Percentiles rank a stretch among this genome's conserved stretches.
These are phyloP conservation scores for Plectosphaerella sp. DNA, from an alignment of 2,329 filamentous ascomycete species.

Conservation along the genomic window DNA sequence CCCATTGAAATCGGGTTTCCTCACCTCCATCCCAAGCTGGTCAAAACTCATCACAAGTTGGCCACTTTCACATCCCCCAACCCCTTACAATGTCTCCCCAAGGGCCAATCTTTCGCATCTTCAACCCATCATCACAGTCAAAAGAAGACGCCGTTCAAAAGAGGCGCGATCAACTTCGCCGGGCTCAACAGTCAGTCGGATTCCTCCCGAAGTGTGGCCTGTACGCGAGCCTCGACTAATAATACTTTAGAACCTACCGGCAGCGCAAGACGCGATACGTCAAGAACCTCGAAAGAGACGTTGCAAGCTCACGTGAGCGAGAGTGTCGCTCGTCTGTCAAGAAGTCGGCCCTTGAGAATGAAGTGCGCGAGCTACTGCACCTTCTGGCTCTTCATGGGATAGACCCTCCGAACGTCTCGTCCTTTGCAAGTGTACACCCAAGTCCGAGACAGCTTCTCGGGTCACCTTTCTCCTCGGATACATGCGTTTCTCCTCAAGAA, in stretches of 20 bases:
- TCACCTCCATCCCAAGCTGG: neutral
- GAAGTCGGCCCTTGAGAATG: neutral
- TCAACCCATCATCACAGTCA: conserved; percentile 20
- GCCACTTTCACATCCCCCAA: neutral
- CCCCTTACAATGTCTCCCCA: neutral
- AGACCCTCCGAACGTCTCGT: neutral
- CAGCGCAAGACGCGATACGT: conserved; percentile 23
- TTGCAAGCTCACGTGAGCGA: conserved; percentile 10
- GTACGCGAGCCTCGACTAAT: neutral
- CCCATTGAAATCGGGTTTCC: neutral
- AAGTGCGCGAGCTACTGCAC: conserved; percentile 9
- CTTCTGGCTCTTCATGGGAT: conserved; percentile 13
- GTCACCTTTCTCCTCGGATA: neutral
- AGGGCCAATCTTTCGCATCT: conserved; percentile 22
- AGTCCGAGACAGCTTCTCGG: neutral
- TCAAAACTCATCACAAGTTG: neutral
- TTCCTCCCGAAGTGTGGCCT: neutral
- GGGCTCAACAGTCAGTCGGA: conserved; percentile 19
- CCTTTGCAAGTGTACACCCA: neutral
- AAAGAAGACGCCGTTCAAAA: conserved; percentile 19
- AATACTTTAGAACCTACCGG: conserved; percentile 18
- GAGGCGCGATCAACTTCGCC: conserved; percentile 20
- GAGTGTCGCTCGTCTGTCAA: conserved; percentile 12
- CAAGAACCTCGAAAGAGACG: conserved; percentile 19
- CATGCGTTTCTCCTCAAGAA: neutral